Conservation (phyloP, 2,329 filamentous ascomycete species). For the Penicillium sp. region DNA sequence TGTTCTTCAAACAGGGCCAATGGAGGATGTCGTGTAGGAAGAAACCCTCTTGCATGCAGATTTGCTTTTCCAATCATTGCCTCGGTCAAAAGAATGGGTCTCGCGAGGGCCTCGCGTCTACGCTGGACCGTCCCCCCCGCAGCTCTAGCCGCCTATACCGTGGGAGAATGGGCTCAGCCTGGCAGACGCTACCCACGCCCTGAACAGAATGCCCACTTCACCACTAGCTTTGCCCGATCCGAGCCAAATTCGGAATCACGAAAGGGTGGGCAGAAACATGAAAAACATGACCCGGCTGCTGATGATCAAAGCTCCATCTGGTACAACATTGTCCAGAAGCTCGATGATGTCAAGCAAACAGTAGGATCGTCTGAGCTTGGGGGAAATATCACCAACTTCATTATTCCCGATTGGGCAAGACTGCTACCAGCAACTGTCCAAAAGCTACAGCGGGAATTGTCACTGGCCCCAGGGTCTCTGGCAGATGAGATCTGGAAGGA, state of each 20-base stretch:
- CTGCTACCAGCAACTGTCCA: conserved; percentile 67
- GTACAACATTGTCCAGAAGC: conserved; percentile 48
- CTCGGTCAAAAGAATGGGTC: conserved; percentile 31
- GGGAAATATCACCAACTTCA: conserved; percentile 58
- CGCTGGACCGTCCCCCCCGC: conserved; percentile 36
- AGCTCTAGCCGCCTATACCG: conserved; percentile 27
- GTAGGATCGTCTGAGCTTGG: conserved; percentile 40
- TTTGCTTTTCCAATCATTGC: too few species aligned
- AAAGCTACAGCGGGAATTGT: conserved; percentile 82
- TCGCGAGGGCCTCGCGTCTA: conserved; percentile 28
- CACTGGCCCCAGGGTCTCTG: conserved; percentile 78
- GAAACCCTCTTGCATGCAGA: conserved; percentile 21
- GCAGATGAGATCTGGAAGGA: conserved; percentile 92
- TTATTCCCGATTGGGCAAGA: conserved; percentile 78
- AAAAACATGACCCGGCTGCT: conserved; percentile 5
- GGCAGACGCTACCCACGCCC: conserved; percentile 14
- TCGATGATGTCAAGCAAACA: conserved; percentile 38
- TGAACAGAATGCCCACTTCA: conserved; percentile 20
- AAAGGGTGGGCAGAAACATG: background rate
- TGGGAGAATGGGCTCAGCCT: conserved; percentile 23
- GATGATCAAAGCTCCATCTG: conserved; percentile 38
- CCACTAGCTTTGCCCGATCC: conserved; percentile 15
- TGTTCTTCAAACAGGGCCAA: conserved; percentile 3
- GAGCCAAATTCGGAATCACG: conserved; percentile 12
- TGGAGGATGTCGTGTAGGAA: conserved; percentile 4